Evolutionary conservation across 2,329 filamentous ascomycete genomes (phyloP), one percentile per base, ranked within the genome.

Genomic region (Pseudogymnoascus sp.): DNA sequence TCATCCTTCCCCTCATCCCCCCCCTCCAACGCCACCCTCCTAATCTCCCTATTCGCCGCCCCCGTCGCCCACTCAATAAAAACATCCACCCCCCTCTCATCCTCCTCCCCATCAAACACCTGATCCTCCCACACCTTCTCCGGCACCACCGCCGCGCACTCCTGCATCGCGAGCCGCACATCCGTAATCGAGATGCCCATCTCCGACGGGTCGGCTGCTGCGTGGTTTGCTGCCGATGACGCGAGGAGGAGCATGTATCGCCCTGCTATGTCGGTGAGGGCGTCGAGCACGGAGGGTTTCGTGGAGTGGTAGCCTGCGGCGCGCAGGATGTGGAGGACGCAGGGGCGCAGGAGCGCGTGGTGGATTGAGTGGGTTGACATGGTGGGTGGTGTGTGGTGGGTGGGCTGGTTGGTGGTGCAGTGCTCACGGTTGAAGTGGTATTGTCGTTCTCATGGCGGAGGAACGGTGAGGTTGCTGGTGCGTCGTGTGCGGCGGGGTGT

Each of bases 261-360:
- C 41, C 86, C 88, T 0, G 90, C 86, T 6, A 97, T 80, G 73
- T 96, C 91, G 12, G 90, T 89, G n/a, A 96, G 73, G 8, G 89
- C 86, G 74, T 97, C 92, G 61, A 96, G 79, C 5, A 95, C 91
- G 3, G 87, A 86, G 1, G 90, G 86, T 59, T 85, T 85, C 57
- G 90, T 89, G 39, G 86, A 81, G 71, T 95, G 89, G 75, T 95
- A 97, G 71, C 92, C 92, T 21, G 90, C 87, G 28, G 92, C 90
- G 69, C 92, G 90, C 58, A 97, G 84, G 68, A 95, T 92, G 74
- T 96, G 91, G 61, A 97, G 83, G 62, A 96, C 83, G 55, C 86
- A 86, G 1, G 92, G 92, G 39, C 91, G 90, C 61, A 97, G 80
- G 64, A 96, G 85, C 62, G 89, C 86, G 73, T 90, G 86, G 75